Conservation (phyloP, 192 early-diverging fungal species). For the Helicostylum pulchrum region DNA sequence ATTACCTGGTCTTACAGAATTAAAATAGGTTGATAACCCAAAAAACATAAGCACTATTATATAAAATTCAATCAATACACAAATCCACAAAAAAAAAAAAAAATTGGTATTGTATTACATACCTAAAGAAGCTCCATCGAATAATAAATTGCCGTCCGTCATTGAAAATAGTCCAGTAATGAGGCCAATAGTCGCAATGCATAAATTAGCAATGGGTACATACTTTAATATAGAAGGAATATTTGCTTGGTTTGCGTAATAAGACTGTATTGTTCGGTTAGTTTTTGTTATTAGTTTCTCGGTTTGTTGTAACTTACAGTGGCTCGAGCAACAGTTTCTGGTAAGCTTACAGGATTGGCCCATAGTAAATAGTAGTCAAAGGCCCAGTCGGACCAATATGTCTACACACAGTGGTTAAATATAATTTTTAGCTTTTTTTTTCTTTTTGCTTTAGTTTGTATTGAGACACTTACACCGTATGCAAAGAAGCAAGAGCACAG, state of each 20-base stretch:
- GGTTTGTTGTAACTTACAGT: constrained; percentile 15
- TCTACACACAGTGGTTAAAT: not conserved
- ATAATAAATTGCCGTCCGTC: constrained; percentile 28
- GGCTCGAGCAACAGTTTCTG: constrained; percentile 21
- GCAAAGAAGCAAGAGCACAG: constrained; percentile 26
- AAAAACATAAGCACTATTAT: constrained; percentile 15
- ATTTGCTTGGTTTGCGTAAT: constrained; percentile 25
- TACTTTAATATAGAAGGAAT: constrained; percentile 25
- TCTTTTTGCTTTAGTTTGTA: not conserved
- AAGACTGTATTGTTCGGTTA: constrained; percentile 4
- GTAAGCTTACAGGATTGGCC: constrained; percentile 19
- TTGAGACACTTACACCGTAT: constrained; percentile 24
- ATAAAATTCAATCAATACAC: not conserved
- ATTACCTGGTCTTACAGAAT: constrained; percentile 23
- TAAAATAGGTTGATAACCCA: constrained; percentile 18
- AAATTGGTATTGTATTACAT: constrained; percentile 2
- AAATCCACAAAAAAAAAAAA: not conserved
- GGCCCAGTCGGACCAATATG: constrained; percentile 29
- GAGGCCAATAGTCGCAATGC: constrained; percentile 24
- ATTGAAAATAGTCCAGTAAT: constrained; percentile 21
- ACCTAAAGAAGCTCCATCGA: constrained; percentile 30
- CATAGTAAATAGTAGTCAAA: constrained; percentile 31
- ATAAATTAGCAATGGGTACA: constrained; percentile 19
- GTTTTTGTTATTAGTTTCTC: not conserved
- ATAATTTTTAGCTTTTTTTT: not conserved